phyloP scores from a whole-genome alignment of 768 basidiomycete species.

The Boletus coccyginus region DNA sequence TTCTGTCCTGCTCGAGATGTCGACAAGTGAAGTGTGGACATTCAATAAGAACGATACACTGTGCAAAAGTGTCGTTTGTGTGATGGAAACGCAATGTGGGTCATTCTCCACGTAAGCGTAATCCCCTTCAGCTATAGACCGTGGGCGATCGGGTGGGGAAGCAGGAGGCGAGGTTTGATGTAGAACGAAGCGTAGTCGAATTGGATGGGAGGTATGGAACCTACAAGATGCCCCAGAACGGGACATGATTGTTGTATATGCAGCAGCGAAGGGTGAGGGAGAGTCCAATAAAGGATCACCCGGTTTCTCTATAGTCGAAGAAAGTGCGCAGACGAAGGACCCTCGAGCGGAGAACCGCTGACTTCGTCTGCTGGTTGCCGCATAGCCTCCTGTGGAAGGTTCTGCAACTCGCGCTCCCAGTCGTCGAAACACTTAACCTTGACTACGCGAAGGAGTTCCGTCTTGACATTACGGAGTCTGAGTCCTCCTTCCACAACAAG shows the following conservation, averaged over 20 bases:
- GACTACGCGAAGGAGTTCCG: conserved; percentile 71
- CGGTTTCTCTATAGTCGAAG: conserved; percentile 26
- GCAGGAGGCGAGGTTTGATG: conserved; percentile 56
- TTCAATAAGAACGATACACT: conserved; percentile 74
- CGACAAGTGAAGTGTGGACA: conserved; percentile 74
- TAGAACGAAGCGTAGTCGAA: conserved; percentile 78
- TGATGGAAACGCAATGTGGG: conserved; percentile 69
- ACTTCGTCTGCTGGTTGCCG: conserved; percentile 12
- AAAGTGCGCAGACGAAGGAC: conserved; percentile 30
- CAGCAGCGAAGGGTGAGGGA: conserved; percentile 38
- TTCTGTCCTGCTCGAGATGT: conserved; percentile 66
- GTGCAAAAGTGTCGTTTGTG: conserved; percentile 81
- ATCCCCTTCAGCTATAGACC: conserved; percentile 41
- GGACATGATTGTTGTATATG: conserved; percentile 59
- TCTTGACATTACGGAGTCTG: conserved; percentile 74
- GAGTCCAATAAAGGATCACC: conserved; percentile 40
- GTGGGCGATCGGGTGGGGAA: conserved; percentile 47
- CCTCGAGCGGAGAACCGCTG: conserved; percentile 23
- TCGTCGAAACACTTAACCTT: conserved; percentile 49
- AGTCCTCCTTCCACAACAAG: conserved; percentile 69
- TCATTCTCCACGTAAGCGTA: conserved; percentile 52
- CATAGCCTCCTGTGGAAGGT: conserved; percentile 22
- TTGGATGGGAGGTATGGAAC: conserved; percentile 73
- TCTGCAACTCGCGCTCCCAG: conserved; percentile 31
- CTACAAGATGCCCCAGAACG: conserved; percentile 90